These are phyloP conservation scores for Spergularia bocconei DNA, from an alignment of 148 eudicot genomes.

Conservation along the genomic window DNA sequence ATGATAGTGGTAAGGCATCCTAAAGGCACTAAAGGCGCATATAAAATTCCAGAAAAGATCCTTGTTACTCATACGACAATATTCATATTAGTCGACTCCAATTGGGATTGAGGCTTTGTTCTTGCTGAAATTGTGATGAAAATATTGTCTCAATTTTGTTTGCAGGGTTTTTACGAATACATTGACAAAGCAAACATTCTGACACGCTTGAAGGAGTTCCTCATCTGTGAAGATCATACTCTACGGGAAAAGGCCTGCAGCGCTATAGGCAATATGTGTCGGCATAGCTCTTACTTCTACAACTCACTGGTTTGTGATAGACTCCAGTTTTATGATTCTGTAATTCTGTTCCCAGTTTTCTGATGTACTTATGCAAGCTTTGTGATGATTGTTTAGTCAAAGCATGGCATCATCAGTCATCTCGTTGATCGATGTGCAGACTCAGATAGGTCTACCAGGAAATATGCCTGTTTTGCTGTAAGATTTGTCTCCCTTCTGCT, in stretches of 20 bases:
- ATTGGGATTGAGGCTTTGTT: too few relatives aligned
- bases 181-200: slow-evolving; percentile 71
- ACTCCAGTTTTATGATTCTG: neutral
- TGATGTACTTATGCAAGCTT: neutral
- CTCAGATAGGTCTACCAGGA: slow-evolving; percentile 82
- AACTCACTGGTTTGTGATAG: slow-evolving; percentile 53
- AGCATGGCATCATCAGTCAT: slow-evolving; percentile 53
- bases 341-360: neutral
- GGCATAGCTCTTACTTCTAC: slow-evolving; percentile 88
- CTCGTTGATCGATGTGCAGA: slow-evolving; percentile 87
- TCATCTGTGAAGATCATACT: slow-evolving; percentile 71
- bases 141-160: slow-evolving; percentile 9
- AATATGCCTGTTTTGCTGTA: slow-evolving; percentile 98
- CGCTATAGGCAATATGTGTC: slow-evolving; percentile 93
- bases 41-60: too few relatives aligned
- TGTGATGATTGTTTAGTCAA: slow-evolving; percentile 45
- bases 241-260: slow-evolving; percentile 87
- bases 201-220: slow-evolving; percentile 65
- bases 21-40: too few relatives aligned
- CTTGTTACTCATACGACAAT: too few relatives aligned
- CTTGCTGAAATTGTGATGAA: neutral
- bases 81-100: too few relatives aligned
- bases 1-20: neutral
- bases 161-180: slow-evolving; percentile 79
- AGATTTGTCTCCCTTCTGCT: slow-evolving; percentile 20